Evolutionary conservation across 768 basidiomycete species (phyloP), one percentile per base, ranked within the genome.

Genomic region (Termitomyces sp.): DNA sequence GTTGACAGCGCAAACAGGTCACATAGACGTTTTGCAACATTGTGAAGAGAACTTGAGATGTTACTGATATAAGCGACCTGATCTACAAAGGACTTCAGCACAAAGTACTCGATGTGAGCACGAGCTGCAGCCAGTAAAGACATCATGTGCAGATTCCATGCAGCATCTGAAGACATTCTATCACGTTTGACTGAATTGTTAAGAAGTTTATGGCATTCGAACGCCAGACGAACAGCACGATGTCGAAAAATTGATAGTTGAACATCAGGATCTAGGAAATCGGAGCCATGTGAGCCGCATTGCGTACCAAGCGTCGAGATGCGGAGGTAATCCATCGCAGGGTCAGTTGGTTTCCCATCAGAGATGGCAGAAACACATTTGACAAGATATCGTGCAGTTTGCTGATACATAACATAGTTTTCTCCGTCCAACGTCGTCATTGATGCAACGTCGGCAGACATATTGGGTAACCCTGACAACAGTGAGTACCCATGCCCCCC

Each of bases 71-170:
- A 42, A 20, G 41, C 13, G 41, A 42, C 20, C 41, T 60, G 51
- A 12, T 60, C 49, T 2, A 63, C 43, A 53, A 68, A 69, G 4
- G 63, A 53, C n/a, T 61, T 44, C 3, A 68, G 62, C 10, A 64
- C 65, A 31, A 60, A 59, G 44, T 55, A 61, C 52, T 67, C 64
- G 53, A 59, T 57, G 47, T 67, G 68, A n/a, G 66, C 66, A 18
- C 67, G 67, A 44, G 67, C 68, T 0, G 65, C 61, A 22, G 48
- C 34, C 12, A 69, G 63, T 27, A 68, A 56, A 18, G 58, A 34
- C 62, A 67, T 65, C 66, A 68, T 67, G 46, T 68, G 60, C 13
- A 46, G 53, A 55, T 68, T 69, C 68, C 68, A 69, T 4, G 65
- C 67, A 18, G 58, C 51, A 16, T 59, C 61, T 3, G 55, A 12